phyloP scores from a whole-genome alignment of 768 basidiomycete species.

The Mycena olivaceomarginata region DNA sequence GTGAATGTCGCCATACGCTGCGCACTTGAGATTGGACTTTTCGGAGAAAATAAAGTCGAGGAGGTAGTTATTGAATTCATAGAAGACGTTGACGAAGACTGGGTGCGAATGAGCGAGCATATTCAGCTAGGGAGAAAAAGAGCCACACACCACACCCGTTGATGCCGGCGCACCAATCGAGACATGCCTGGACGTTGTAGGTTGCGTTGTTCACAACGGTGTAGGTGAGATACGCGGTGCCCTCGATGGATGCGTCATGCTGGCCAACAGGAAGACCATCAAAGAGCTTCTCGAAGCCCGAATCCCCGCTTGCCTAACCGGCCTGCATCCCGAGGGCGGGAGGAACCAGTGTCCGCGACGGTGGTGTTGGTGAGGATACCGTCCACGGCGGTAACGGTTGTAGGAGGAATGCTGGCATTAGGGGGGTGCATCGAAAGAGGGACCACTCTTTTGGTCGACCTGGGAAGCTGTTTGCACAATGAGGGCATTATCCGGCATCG shows the following conservation, averaged over 20 bases:
- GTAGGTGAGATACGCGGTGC: neutral
- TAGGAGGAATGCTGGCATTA: neutral
- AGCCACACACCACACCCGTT: neutral
- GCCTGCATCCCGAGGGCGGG: neutral
- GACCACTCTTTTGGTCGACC: conserved; percentile 1
- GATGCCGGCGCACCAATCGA: conserved; percentile 4
- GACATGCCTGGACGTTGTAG: conserved; percentile 1
- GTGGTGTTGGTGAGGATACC: neutral
- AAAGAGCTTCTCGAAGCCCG: conserved; percentile 2
- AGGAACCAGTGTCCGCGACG: neutral
- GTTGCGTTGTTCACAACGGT: no score
- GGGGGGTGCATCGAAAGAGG: neutral
- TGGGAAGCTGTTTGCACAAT: neutral
- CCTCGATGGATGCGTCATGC: conserved; percentile 3
- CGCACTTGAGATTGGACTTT: no score
- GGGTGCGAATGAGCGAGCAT: conserved; percentile 3
- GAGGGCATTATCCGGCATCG: conserved; percentile 2
- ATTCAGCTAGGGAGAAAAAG: neutral
- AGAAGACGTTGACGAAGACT: conserved; percentile 69
- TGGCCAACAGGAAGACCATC: conserved; percentile 54
- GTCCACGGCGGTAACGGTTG: neutral
- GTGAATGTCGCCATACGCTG: conserved; percentile 29
- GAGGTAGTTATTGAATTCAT: conserved; percentile 54
- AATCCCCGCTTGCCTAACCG: neutral
- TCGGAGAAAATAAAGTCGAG: no score